Percentiles rank a stretch among this genome's conserved stretches.
These are phyloP conservation scores for Aspergillus costaricaensis DNA, from an alignment of 2,329 filamentous ascomycete species.

Conservation along the genomic window DNA sequence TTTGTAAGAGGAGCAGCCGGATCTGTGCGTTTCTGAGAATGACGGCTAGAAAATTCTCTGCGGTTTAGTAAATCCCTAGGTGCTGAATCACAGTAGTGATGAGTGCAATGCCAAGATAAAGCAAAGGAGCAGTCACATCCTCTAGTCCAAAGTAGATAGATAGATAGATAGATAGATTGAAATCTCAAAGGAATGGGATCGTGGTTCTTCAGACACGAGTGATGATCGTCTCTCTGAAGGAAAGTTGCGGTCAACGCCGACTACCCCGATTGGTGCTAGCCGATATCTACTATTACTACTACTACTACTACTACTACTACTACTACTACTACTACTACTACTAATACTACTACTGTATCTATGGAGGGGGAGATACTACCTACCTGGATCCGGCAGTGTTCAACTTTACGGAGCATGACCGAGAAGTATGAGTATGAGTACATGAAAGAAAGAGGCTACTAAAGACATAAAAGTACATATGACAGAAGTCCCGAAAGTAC, in stretches of 20 bases:
- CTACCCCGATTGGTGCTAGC: neutral
- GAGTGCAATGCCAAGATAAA: neutral
- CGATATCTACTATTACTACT: neutral
- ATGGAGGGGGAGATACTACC: neutral
- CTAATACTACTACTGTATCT: neutral
- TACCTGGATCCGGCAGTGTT: too few relatives aligned
- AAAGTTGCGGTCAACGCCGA: slow-evolving; percentile 1
- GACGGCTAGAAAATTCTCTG: neutral
- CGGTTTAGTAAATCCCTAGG: neutral
- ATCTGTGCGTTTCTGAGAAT: neutral
- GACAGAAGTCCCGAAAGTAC: too few relatives aligned
- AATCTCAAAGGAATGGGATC: neutral
- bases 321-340: neutral
- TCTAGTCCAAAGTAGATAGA: neutral
- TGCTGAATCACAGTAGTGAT: neutral
- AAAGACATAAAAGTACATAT: neutral
- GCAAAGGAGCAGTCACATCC: neutral
- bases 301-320: neutral
- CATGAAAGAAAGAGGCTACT: neutral
- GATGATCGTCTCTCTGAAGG: neutral
- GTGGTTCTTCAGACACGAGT: neutral
- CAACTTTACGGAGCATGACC: neutral
- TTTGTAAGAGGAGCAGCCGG: too few relatives aligned
- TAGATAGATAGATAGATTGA: neutral
- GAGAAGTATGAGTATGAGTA: neutral